Evolutionary conservation across 139 green algal genomes (phyloP).

Genomic region (Edaphochlamys debaryana): DNA sequence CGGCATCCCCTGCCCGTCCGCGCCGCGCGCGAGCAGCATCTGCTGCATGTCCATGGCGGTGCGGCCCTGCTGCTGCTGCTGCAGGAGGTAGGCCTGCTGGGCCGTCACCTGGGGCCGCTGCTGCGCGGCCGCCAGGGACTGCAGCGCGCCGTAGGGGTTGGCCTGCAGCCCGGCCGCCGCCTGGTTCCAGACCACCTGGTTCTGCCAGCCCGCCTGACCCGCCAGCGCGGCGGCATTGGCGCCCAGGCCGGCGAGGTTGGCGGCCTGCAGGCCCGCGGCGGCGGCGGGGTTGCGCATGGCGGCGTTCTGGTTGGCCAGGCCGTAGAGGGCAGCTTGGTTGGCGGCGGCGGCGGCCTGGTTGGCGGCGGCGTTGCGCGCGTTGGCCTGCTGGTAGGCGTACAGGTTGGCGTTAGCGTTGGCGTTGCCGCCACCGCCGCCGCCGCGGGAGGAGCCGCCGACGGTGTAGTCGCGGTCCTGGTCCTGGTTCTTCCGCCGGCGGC

Average conservation of each 20-base stretch:
- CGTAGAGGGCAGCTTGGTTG: constrained; percentile 37
- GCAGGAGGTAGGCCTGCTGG: constrained; percentile 25
- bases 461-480: constrained; percentile 40
- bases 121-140: constrained; percentile 21
- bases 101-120: constrained; percentile 12
- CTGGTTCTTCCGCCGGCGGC: constrained; percentile 28
- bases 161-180: neutral
- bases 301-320: neutral
- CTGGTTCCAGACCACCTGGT: constrained; percentile 24
- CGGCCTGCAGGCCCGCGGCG: neutral
- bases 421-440: neutral
- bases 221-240: constrained; percentile 1
- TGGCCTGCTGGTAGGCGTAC: constrained; percentile 7
- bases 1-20: constrained; percentile 29
- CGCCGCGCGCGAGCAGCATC: constrained; percentile 10
- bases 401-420: neutral
- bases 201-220: constrained; percentile 23
- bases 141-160: neutral
- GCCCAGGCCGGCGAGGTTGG: neutral
- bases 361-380: neutral
- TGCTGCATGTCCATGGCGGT: constrained; percentile 18
- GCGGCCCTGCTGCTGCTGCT: neutral
- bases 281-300: constrained; percentile 14
- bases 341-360: neutral
- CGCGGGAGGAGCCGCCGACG: neutral